Conservation (phyloP, 2,329 filamentous ascomycete species). For the Arthrobotrys megalospora region DNA sequence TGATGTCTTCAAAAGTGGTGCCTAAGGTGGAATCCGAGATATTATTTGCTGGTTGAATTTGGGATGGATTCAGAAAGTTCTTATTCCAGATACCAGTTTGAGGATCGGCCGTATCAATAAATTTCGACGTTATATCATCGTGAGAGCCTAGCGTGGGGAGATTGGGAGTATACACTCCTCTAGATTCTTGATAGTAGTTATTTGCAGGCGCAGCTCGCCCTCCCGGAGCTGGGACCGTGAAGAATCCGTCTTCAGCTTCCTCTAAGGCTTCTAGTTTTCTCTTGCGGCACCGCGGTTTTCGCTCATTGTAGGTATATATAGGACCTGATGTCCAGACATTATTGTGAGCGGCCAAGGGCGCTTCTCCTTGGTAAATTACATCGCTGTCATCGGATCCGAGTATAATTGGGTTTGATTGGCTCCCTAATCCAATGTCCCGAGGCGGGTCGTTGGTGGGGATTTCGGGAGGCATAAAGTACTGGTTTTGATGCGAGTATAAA, state of each 20-base stretch:
- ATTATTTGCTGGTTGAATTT: background rate
- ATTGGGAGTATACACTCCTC: background rate
- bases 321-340: background rate
- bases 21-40: no score
- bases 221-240: background rate
- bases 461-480: background rate
- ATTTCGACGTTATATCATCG: no score
- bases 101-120: no score
- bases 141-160: background rate
- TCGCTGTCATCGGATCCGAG: slow-evolving; percentile 15
- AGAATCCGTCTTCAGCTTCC: background rate
- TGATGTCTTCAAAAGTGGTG: no score
- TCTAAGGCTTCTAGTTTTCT: background rate
- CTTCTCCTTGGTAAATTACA: background rate
- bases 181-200: background rate
- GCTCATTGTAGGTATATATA: background rate
- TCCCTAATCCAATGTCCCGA: background rate
- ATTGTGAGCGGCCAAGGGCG: background rate
- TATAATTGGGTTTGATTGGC: slow-evolving; percentile 17
- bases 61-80: background rate
- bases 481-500: background rate
- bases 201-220: background rate
- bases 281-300: background rate
- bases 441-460: no score
- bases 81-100: background rate